Base-by-base conservation (phyloP, 805 yeast species). In the Starmerella cellae region DNA sequence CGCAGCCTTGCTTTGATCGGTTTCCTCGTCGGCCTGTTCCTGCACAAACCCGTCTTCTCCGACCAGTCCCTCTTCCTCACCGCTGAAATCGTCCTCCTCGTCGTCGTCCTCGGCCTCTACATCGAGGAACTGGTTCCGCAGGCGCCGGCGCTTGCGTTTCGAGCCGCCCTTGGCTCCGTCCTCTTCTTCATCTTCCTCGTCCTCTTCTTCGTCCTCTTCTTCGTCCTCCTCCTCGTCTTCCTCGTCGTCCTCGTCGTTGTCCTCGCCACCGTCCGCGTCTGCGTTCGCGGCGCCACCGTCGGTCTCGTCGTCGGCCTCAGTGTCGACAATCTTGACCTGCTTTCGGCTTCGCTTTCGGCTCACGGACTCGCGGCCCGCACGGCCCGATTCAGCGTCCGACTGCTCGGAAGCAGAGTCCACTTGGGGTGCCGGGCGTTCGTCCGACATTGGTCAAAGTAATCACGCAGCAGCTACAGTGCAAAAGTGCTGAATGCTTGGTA, bases 41-140 rank as follows among this genome's bases (percentile, higher is more conserved):
- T 65, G 67, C 36, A 66, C 64, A 42, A 66, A 66, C 4, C 70
- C 70, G 50, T 82, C 94, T 39, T 56, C 93, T 55, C 84, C 75
- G 35, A 80, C 74, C 24, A 82, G 65, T 49, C 82, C 96, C n/a
- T 93, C 97, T 49, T 88, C 97, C 37, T 85, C 97, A 47, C 87
- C 97, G 48, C 84, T 88, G 24, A 77, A 75, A 34, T 81, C 93
- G 51, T 88, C 97, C 42, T 91, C 97, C 52, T 91, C 97, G 47
- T 88, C 97, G 61, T 88, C 94, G 44, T 91, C 98, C 61, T 88
- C 97, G 46, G 96, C 98, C 68, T 91, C 97, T 42, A 91, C 94
- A 82, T 91, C 98, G 64, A 91, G 71, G 62, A 85, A 91, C 68
- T 81, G 87, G 61, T 88, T 88, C 46, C 82, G 69, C 37, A 55